Base-by-base conservation (phyloP, 371 early-diverging fungal species). In the Gilbertella persicaria region DNA sequence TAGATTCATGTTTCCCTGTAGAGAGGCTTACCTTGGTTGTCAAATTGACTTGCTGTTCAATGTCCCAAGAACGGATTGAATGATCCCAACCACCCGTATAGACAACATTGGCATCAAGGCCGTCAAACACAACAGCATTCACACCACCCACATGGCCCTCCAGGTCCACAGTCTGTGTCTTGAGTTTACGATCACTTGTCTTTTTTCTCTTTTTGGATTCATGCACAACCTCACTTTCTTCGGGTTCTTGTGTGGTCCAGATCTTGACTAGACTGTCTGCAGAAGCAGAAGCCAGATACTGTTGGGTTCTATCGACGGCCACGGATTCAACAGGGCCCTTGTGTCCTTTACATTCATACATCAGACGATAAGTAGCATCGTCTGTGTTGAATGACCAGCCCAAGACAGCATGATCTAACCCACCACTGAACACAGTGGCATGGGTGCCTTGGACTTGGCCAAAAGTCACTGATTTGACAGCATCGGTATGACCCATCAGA, bases 81-180 rank as follows among this genome's bases (percentile, higher is more conserved):
- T 96, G 96, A 75, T 97, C 98, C 88, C 89, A 90, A 48, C 96
- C 94, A 67, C 91, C 95, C 38, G 88, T 84, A 69, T 84, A 95
- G 49, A 94, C 69, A 53, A 70, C 73, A 45, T 81, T 76, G 41
- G 74, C 57, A 21, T 78, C 64, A 17, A 55, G 55, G n/a, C n/a
- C 26, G 70, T 82, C 79, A 67, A 88, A 90, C 23, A 60, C 58
- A 5, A 93, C 83, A n/a, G 88, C 62, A 17, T 87, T 86, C 2
- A 94, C 92, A 23, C 85, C 85, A 2, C 92, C 95, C 16, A 83
- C 80, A 63, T 96, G 97, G 9, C 91, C 95, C n/a, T 79, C 78
- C 26, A 86, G 68, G 4, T 71, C 71, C 14, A 68, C 55, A 17
- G 76, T 52, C 30, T 64, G 63, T 10, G 78, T 67, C 83, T 84